These are phyloP conservation scores for Phytophthora agathidicida DNA, from an alignment of 352 stramenopile genomes.

Conservation along the genomic window DNA sequence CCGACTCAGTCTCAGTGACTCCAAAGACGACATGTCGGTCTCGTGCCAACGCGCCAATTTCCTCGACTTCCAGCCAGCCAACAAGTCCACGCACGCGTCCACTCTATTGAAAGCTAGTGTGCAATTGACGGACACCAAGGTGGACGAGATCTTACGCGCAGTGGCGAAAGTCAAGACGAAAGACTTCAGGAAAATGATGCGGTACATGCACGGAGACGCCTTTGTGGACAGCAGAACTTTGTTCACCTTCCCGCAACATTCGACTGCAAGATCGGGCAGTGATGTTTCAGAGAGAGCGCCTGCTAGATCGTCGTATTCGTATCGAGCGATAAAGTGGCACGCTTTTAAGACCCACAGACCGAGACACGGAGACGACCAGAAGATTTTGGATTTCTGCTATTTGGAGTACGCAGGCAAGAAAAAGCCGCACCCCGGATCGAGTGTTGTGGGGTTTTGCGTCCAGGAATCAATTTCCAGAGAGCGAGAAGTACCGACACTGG, in stretches of 20 bases:
- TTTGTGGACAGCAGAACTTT: conserved; percentile 74
- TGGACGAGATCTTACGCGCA: conserved; percentile 63
- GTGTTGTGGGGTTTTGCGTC: conserved; percentile 73
- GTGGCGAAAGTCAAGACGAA: conserved; percentile 67
- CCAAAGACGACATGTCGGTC: conserved; percentile 16
- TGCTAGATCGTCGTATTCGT: conserved; percentile 45
- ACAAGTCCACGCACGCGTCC: conserved; percentile 59
- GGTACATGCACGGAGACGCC: conserved; percentile 57
- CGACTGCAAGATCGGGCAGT: conserved; percentile 6
- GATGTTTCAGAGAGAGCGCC: conserved; percentile 3
- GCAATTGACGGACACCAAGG: conserved; percentile 50
- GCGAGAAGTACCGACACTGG: conserved; percentile 63
- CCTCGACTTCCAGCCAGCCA: conserved; percentile 67
- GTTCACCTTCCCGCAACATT: conserved; percentile 54
- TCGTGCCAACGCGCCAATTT: conserved; percentile 65
- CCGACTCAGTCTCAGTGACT: conserved; percentile 17
- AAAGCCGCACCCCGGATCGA: conserved; percentile 51
- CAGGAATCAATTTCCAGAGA: conserved; percentile 73
- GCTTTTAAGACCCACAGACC: conserved; percentile 43
- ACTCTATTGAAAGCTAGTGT: conserved; percentile 72
- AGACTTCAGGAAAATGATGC: conserved; percentile 61
- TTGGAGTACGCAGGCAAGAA: conserved; percentile 78
- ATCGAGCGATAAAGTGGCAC: conserved; percentile 82
- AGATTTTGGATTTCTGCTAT: conserved; percentile 74
- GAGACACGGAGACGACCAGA: conserved; percentile 40